Percentiles rank a stretch among this genome's conserved stretches.
phyloP scores from a whole-genome alignment of 305 asterid genomes.

The Vinca major region DNA sequence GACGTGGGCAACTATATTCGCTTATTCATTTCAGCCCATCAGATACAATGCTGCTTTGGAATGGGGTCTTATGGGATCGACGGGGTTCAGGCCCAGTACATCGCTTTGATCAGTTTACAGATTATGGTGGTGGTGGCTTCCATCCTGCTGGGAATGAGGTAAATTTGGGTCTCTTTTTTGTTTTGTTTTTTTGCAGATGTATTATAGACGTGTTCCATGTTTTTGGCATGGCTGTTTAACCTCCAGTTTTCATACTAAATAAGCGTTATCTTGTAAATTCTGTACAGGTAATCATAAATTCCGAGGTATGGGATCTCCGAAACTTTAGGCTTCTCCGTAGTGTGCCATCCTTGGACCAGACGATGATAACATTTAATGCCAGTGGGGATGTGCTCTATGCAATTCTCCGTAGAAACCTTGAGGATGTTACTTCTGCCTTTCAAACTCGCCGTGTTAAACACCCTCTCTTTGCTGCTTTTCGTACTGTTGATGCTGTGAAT shows the following conservation, averaged over 20 bases:
- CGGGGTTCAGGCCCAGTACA: constrained; percentile 65
- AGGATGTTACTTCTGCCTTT: constrained; percentile 80
- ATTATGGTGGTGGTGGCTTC: constrained; percentile 97
- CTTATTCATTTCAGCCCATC: constrained; percentile 77
- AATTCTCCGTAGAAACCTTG: constrained; percentile 84
- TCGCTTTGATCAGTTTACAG: constrained; percentile 84
- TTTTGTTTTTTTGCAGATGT: neutral
- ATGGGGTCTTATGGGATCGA: constrained; percentile 94
- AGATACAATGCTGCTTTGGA: constrained; percentile 80
- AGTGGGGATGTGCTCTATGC: constrained; percentile 93
- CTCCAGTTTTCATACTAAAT: neutral
- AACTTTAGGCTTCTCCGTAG: constrained; percentile 76
- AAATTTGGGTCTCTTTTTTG: neutral
- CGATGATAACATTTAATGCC: constrained; percentile 73
- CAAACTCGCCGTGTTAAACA: constrained; percentile 83
- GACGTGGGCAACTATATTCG: constrained; percentile 71
- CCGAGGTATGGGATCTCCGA: constrained; percentile 98
- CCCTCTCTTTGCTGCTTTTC: constrained; percentile 86
- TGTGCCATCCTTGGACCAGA: constrained; percentile 86
- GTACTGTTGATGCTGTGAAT: constrained; percentile 90
- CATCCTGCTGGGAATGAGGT: constrained; percentile 99
- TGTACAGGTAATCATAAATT: constrained; percentile 79
- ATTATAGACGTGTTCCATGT: neutral
- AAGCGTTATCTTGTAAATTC: constrained; percentile 3
- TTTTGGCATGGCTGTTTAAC: neutral